Base-by-base conservation (phyloP, 495 filamentous ascomycete genomes). In the Talaromyces thailandensis region DNA sequence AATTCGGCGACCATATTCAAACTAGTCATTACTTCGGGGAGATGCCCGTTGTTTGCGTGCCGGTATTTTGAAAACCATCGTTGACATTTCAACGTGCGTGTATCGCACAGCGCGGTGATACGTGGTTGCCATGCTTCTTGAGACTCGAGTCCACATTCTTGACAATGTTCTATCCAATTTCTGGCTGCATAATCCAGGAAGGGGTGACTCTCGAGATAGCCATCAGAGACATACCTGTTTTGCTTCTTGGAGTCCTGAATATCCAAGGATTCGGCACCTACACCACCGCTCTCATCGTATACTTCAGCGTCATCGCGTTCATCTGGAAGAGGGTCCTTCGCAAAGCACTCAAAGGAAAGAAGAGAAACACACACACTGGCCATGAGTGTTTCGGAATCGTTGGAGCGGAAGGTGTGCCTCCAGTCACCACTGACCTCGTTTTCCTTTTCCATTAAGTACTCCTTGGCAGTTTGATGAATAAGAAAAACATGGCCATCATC, bases 401-500 rank as follows among this genome's bases (percentile, higher is more conserved):
- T 24, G 14, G 56, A 55, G 7, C 43, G n/a, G 35, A 69, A 61
- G 11, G 73, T 74, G 55, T 73, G 60, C 40, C 56, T 63, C 58
- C 64, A 63, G 21, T 56, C 37, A 16, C 61, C 61, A 11, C 21
- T 43, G 18, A 23, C 25, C 21, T 40, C 21, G 11, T 56, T 25
- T 21, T 43, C 61, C 18, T 65, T 35, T 32, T 55, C 37, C 63
- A 74, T 62, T 12, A 76, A 63, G 48, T 73, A 77, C 58, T 78
- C 73, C 48, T 66, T 77, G 2, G 73, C 75, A 5, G 77, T 80
- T 51, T 80, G 78, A 56, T 79, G 78, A 37, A 80, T 65, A 1
- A 80, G 58, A 61, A 76, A 80, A 3, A 80, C 51, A 60, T 64
- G 70, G 0, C 62, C 64, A 24, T 75, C 63, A 14, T 69, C 56